phyloP scores from a whole-genome alignment of 441 rosid species.

The Adansonia madagascariensis region DNA sequence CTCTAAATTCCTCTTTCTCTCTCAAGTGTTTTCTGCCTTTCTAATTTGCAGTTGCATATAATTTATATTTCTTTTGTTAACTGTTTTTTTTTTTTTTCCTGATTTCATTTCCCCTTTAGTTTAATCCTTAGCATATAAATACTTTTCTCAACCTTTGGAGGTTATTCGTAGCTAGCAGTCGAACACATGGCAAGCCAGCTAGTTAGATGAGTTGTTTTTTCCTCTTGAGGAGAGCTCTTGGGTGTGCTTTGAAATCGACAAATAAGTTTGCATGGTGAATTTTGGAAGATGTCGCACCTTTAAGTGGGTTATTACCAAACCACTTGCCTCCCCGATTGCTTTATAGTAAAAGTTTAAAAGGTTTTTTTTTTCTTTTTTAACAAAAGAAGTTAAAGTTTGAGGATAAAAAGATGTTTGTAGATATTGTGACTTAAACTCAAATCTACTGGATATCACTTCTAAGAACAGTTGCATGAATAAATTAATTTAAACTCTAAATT shows the following conservation, averaged over 20 bases:
- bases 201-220: background rate
- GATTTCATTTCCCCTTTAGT: background rate
- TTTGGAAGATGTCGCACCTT: background rate
- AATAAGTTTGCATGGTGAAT: background rate
- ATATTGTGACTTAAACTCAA: no score
- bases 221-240: background rate
- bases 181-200: background rate
- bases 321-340: background rate
- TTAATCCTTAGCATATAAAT: background rate
- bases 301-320: background rate
- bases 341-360: background rate
- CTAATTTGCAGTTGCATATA: background rate
- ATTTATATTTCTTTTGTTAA: background rate
- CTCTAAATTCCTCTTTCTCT: constrained; percentile 9
- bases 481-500: no score
- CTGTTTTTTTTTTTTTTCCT: background rate
- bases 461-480: no score
- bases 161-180: background rate
- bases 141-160: background rate
- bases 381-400: no score
- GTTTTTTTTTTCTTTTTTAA: background rate
- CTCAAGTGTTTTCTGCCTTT: constrained; percentile 6
- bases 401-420: no score
- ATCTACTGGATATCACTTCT: no score
- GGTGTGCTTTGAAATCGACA: background rate